A percentile compares a stretch with the other conserved stretches of the same genome.
phyloP scores from a whole-genome alignment of 73 alveolate species.

The Symbiodinium natans region DNA sequence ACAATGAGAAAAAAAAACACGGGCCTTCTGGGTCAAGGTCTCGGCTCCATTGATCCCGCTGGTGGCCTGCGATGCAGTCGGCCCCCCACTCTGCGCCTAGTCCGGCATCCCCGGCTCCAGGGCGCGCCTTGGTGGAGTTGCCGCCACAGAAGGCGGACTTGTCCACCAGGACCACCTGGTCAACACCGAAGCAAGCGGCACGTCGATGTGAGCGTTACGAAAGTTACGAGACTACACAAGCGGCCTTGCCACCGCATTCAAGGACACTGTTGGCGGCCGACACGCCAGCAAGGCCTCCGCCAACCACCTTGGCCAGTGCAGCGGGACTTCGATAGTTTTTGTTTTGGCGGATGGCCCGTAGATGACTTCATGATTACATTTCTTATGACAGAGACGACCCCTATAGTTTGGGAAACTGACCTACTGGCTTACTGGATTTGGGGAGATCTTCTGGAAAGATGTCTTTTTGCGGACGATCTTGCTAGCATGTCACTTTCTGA shows the following conservation, averaged over 20 bases:
- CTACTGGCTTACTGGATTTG: too few species aligned
- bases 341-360: too few species aligned
- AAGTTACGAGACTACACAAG: too few species aligned
- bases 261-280: conserved; percentile 83
- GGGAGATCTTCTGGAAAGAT: too few species aligned
- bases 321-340: too few species aligned
- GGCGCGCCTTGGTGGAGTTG: conserved; percentile 42
- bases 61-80: conserved; percentile 20
- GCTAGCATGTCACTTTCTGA: too few species aligned
- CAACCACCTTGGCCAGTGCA: conserved; percentile 39
- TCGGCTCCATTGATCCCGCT: conserved; percentile 85
- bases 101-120: conserved; percentile 3
- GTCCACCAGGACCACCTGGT: conserved; percentile 72
- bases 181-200: not conserved
- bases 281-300: conserved; percentile 81
- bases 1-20: not conserved
- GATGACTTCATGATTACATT: too few species aligned
- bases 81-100: too few species aligned
- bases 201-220: not conserved
- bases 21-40: conserved; percentile 69
- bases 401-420: too few species aligned
- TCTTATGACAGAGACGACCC: too few species aligned
- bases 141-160: conserved; percentile 78
- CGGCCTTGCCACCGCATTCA: conserved; percentile 75
- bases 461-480: too few species aligned